These are phyloP conservation scores for Corymbia calophylla DNA, from an alignment of 441 rosid genomes.

Conservation along the genomic window DNA sequence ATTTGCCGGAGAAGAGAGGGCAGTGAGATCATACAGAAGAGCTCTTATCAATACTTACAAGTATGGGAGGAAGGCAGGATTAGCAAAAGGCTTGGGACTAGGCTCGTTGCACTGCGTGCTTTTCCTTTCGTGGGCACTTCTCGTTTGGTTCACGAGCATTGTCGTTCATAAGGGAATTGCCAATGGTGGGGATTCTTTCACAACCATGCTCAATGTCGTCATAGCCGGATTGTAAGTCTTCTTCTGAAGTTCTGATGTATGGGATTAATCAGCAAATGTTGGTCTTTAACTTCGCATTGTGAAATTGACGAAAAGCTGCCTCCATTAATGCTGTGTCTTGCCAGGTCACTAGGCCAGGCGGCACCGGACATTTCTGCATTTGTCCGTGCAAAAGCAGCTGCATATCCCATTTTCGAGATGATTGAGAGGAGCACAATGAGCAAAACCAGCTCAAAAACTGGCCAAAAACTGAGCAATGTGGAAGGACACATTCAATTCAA, in stretches of 20 bases:
- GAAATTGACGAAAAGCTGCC: not conserved
- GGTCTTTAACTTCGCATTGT: not conserved
- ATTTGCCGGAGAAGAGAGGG: slow-evolving; percentile 85
- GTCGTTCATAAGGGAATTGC: slow-evolving; percentile 80
- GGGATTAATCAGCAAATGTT: not conserved
- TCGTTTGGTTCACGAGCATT: slow-evolving; percentile 86
- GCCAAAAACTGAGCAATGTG: slow-evolving; percentile 41
- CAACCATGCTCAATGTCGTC: slow-evolving; percentile 98
- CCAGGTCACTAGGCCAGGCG: slow-evolving; percentile 82
- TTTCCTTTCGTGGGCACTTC: slow-evolving; percentile 93
- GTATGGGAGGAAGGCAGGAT: slow-evolving; percentile 78
- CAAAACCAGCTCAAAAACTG: slow-evolving; percentile 47
- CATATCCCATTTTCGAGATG: slow-evolving; percentile 86
- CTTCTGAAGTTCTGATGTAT: not conserved
- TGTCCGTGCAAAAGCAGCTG: slow-evolving; percentile 72
- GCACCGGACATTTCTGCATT: slow-evolving; percentile 84
- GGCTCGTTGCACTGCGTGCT: slow-evolving; percentile 81
- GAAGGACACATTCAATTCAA: slow-evolving; percentile 73
- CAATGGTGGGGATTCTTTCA: slow-evolving; percentile 87
- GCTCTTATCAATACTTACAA: slow-evolving; percentile 63
- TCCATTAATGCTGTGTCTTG: not conserved
- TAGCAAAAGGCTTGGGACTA: slow-evolving; percentile 84
- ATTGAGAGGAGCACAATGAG: slow-evolving; percentile 64
- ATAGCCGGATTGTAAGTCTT: slow-evolving; percentile 80
- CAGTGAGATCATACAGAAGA: slow-evolving; percentile 54